Percentiles rank a stretch among this genome's conserved stretches.
phyloP scores from a whole-genome alignment of 352 stramenopile genomes.

The Pythium insidiosum region DNA sequence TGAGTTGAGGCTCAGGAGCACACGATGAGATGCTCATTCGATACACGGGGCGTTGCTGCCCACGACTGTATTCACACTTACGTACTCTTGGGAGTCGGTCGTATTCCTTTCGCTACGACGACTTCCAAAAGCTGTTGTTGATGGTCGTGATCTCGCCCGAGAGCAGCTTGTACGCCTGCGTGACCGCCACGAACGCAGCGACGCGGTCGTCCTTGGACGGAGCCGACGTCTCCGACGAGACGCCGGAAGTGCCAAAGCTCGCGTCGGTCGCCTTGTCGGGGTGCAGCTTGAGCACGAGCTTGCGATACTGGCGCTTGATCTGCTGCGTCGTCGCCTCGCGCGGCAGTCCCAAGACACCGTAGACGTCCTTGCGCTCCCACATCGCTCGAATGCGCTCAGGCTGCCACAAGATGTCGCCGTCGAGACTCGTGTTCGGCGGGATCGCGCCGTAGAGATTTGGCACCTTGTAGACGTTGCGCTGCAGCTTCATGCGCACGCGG shows the following conservation, averaged over 20 bases:
- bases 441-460: slow-evolving; percentile 21
- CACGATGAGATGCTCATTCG: no score
- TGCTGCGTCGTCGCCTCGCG: slow-evolving; percentile 51
- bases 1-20: no score
- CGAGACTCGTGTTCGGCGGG: slow-evolving; percentile 25
- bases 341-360: slow-evolving; percentile 62
- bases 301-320: slow-evolving; percentile 81
- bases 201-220: slow-evolving; percentile 37
- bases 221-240: no score
- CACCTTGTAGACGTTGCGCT: slow-evolving; percentile 36
- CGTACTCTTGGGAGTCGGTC: background rate
- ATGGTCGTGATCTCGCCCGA: slow-evolving; percentile 32
- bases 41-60: no score
- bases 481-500: slow-evolving; percentile 72
- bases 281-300: slow-evolving; percentile 79
- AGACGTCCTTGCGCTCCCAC: slow-evolving; percentile 72
- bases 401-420: slow-evolving; percentile 69
- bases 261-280: slow-evolving; percentile 55
- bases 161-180: slow-evolving; percentile 71
- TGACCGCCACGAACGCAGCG: slow-evolving; percentile 76
- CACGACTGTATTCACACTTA: no score
- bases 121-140: slow-evolving; percentile 26
- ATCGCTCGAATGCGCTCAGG: slow-evolving; percentile 69
- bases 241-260: slow-evolving; percentile 5
- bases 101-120: background rate